Conservation (phyloP, 306 rosid species). For the Cucumis cinereus region DNA sequence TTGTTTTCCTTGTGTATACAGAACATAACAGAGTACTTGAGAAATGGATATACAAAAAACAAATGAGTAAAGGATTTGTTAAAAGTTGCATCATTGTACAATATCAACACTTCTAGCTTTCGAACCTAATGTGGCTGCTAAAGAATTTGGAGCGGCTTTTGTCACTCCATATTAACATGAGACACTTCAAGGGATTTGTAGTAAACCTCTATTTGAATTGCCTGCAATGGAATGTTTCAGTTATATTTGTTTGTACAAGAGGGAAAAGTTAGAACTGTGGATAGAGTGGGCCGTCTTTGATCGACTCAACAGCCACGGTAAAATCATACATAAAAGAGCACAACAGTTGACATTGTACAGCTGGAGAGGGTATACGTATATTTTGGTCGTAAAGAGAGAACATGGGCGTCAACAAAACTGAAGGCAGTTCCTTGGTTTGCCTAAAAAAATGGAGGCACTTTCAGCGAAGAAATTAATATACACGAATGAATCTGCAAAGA, state of each 20-base stretch:
- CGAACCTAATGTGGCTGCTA: not conserved
- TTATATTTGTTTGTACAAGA: not conserved
- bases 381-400: not conserved
- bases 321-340: not conserved
- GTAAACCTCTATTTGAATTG: not conserved
- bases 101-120: not conserved
- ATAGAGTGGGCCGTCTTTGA: not conserved
- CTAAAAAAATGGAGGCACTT: not conserved
- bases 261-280: not conserved
- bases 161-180: not conserved
- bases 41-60: not conserved
- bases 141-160: not conserved
- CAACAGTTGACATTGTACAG: not conserved
- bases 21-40: not conserved
- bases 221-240: not conserved
- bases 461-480: not conserved
- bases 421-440: constrained; percentile 2
- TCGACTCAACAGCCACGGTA: not conserved
- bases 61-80: not conserved
- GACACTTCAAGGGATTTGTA: not conserved
- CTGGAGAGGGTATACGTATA: not conserved
- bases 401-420: not conserved
- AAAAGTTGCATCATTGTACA: not conserved
- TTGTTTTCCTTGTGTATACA: not conserved
- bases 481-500: not conserved